These are phyloP conservation scores for Ammopiptanthus mongolicus DNA, from an alignment of 306 rosid species.

Conservation along the genomic window DNA sequence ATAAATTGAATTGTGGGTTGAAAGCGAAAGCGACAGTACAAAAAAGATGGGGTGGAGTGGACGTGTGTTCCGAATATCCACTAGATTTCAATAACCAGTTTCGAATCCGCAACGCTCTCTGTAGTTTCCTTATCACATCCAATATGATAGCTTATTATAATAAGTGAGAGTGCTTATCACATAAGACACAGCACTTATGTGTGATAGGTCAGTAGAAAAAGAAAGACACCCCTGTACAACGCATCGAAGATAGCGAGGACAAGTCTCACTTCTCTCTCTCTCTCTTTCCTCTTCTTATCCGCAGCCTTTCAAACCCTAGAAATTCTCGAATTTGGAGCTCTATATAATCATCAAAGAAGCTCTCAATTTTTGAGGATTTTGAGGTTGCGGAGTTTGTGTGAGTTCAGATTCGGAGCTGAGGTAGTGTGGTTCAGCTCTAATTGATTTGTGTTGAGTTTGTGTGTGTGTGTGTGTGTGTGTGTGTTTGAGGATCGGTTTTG, in stretches of 20 bases:
- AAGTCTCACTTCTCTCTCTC: slow-evolving; percentile 32
- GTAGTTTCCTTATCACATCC: slow-evolving; percentile 12
- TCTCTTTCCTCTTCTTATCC: slow-evolving; percentile 32
- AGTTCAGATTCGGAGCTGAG: slow-evolving; percentile 26
- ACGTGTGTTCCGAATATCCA: slow-evolving; percentile 69
- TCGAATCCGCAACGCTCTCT: slow-evolving; percentile 55
- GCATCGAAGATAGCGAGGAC: slow-evolving; percentile 89
- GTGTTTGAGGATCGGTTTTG: slow-evolving; percentile 27
- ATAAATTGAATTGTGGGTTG: background rate
- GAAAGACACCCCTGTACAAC: slow-evolving; percentile 44
- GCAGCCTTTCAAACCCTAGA: slow-evolving; percentile 76
- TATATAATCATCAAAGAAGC: slow-evolving; percentile 6
- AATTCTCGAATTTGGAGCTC: slow-evolving; percentile 35
- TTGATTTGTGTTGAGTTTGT: slow-evolving; percentile 11
- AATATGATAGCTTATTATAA: background rate
- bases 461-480: background rate
- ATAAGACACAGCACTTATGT: background rate
- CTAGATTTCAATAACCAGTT: slow-evolving; percentile 57
- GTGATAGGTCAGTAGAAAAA: slow-evolving; percentile 61
- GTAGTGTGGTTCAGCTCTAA: background rate
- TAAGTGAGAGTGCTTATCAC: rapidly evolving
- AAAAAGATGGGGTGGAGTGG: slow-evolving; percentile 38
- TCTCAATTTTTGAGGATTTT: slow-evolving; percentile 15
- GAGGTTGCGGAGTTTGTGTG: slow-evolving; percentile 24
- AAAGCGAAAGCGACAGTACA: slow-evolving; percentile 53